Evolutionary conservation across 371 early-diverging fungal species (phyloP), one percentile per base, ranked within the genome.

Genomic region (Mortierella sp.): DNA sequence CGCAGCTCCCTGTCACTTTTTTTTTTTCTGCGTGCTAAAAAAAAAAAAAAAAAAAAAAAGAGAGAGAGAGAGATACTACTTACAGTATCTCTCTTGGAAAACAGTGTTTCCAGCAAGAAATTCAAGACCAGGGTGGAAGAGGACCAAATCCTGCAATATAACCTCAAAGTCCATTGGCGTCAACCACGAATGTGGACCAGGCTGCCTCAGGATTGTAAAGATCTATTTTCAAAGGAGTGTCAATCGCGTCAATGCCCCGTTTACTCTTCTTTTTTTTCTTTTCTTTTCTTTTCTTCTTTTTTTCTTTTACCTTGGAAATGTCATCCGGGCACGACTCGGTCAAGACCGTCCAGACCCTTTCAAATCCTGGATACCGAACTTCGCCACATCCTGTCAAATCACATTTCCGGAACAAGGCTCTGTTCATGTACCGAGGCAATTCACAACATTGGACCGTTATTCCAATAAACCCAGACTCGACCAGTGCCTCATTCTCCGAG

Each of bases 1-100:
- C n/a, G n/a, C n/a, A n/a, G n/a, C n/a, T n/a, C n/a, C n/a, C n/a
- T 37, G 63, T 11, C 46, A 16, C 2, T 18, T 61, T 14, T 16
- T 25, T 51, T 66, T 18, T 4, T 19, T 44, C 9, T 18, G 5
- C 46, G 1, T 43, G 43, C 44, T 28, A 9, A 47, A 61, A 9
- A 47, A 25, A n/a, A 44, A 61, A 12, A 47, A 25, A 46, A 47
- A n/a, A 61, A 19, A 62, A 58, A 44, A 53, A 61, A 57, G 12
- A 19, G 23, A 12, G 19, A 9, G 48, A 56, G 43, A 45, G n/a
- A 57, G 51, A 12, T 5, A 37, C 7, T 0, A 70, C 85, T 66
- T 86, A 92, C 94, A 86, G 62, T 96, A 97, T 29, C 94, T 87
- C 63, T 90, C 90, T 75, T 94, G 92, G 83, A 96, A 96, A 53